Percentiles rank a stretch among this genome's conserved stretches.
Conservation (phyloP, 352 stramenopile species). For the Phytophthora tubulina region DNA sequence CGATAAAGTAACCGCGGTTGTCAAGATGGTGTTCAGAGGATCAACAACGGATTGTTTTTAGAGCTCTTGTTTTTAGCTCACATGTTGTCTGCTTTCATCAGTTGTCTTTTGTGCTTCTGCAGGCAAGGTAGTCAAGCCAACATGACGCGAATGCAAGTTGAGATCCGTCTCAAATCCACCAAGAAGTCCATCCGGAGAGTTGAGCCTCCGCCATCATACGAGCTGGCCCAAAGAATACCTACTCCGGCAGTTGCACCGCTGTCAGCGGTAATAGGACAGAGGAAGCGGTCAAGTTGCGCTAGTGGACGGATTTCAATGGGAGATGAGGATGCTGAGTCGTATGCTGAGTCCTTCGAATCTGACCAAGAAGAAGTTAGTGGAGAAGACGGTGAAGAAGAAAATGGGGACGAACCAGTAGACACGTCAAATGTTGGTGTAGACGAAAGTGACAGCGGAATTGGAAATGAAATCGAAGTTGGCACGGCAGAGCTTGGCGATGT, state of each 20-base stretch:
- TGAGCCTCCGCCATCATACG: conserved; percentile 45
- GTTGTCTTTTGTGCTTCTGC: neutral
- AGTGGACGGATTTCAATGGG: neutral
- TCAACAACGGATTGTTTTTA: conserved; percentile 27
- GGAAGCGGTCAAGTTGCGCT: conserved; percentile 6
- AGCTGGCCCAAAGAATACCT: conserved; percentile 45
- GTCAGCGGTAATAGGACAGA: neutral
- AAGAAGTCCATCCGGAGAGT: conserved; percentile 15
- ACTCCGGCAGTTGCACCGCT: neutral
- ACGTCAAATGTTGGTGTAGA: neutral
- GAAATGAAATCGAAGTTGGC: conserved; percentile 4
- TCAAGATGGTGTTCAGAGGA: conserved; percentile 6
- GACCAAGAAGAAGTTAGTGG: conserved; percentile 10
- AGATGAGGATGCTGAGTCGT: conserved; percentile 40
- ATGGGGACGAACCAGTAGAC: conserved; percentile 1
- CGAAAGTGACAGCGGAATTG: conserved; percentile 3
- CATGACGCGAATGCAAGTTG: conserved; percentile 40
- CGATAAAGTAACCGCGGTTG: neutral
- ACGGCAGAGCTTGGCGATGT: neutral
- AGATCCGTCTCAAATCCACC: conserved; percentile 38
- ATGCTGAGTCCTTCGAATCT: conserved; percentile 51
- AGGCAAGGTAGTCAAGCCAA: neutral
- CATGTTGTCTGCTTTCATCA: conserved; percentile 1
- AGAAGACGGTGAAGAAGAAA: conserved; percentile 6
- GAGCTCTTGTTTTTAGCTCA: conserved; percentile 24